Evolutionary conservation across 2,329 filamentous ascomycete species (phyloP).

Genomic region (Aureobasidium sp.): DNA sequence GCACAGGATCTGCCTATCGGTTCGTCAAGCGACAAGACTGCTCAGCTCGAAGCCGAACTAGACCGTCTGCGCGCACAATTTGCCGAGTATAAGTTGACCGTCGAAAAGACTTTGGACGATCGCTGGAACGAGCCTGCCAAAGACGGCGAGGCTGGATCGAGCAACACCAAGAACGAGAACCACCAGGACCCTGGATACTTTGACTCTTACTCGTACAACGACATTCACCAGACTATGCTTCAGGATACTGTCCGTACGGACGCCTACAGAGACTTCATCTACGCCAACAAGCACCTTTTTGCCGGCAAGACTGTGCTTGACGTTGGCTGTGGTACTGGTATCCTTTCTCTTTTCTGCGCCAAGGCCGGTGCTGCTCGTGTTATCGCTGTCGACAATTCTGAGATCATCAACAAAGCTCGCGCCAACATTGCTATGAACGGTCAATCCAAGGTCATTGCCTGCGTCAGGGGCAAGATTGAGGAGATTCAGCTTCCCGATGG

Average conservation of each 20-base stretch:
- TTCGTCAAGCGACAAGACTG: slow-evolving; percentile 16
- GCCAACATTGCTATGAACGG: slow-evolving; percentile 80
- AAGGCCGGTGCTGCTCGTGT: slow-evolving; percentile 81
- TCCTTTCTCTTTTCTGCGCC: slow-evolving; percentile 90
- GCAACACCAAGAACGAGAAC: slow-evolving; percentile 17
- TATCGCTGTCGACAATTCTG: slow-evolving; percentile 85
- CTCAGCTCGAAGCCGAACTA: slow-evolving; percentile 20
- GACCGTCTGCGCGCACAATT: slow-evolving; percentile 20
- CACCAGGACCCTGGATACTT: slow-evolving; percentile 23
- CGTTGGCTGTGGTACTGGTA: slow-evolving; percentile 76
- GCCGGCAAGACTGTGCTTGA: slow-evolving; percentile 81
- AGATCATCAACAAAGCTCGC: slow-evolving; percentile 78
- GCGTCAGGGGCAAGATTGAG: slow-evolving; percentile 79
- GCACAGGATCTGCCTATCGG: slow-evolving; percentile 2
- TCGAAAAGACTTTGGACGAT: slow-evolving; percentile 23
- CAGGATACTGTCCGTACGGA: slow-evolving; percentile 85
- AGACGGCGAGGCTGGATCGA: slow-evolving; percentile 14
- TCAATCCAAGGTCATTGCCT: slow-evolving; percentile 66
- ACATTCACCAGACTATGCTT: slow-evolving; percentile 93
- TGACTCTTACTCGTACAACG: slow-evolving; percentile 32
- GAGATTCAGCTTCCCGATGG: slow-evolving; percentile 61
- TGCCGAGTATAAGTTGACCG: slow-evolving; percentile 21
- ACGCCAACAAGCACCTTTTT: slow-evolving; percentile 82
- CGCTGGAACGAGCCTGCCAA: slow-evolving; percentile 20
- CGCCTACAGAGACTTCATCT: slow-evolving; percentile 91